These are phyloP conservation scores for Annulohypoxylon bovei DNA, from an alignment of 495 filamentous ascomycete species.

Conservation along the genomic window DNA sequence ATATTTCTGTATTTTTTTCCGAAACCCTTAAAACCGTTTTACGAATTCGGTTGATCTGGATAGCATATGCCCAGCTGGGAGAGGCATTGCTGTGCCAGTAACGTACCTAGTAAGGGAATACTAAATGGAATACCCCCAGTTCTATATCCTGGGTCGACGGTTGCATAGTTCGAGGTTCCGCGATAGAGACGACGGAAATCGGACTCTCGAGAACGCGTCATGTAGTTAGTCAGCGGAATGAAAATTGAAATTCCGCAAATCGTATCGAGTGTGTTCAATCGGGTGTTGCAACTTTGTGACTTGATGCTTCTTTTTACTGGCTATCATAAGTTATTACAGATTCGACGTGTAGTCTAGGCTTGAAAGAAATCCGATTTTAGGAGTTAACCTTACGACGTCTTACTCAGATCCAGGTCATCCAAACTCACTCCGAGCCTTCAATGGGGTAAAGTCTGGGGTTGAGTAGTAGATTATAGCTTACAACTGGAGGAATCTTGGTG, in stretches of 20 bases:
- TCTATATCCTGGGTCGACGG: constrained; percentile 13
- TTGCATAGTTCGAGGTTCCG: constrained; percentile 16
- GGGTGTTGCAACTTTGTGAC: background rate
- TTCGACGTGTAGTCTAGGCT: no score
- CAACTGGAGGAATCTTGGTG: no score
- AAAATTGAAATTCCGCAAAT: constrained; percentile 21
- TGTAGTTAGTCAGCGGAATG: constrained; percentile 29
- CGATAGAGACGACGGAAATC: constrained; percentile 22
- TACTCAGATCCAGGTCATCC: no score
- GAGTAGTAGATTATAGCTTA: no score
- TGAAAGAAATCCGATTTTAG: no score
- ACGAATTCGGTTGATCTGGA: constrained; percentile 25
- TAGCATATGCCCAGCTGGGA: constrained; percentile 24
- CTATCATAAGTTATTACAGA: background rate
- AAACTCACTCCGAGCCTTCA: no score
- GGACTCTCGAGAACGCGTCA: constrained; percentile 6
- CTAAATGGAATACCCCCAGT: constrained; percentile 13
- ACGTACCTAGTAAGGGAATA: constrained; percentile 3
- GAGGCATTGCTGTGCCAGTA: constrained; percentile 4
- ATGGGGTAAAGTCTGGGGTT: no score
- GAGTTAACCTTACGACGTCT: no score
- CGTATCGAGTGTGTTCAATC: background rate
- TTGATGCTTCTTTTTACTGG: background rate
- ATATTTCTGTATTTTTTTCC: background rate
- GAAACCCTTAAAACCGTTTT: background rate